A percentile compares a stretch with the other conserved stretches of the same genome.
Conservation (phyloP, 352 stramenopile species). For the Phytophthora uliginosa region DNA sequence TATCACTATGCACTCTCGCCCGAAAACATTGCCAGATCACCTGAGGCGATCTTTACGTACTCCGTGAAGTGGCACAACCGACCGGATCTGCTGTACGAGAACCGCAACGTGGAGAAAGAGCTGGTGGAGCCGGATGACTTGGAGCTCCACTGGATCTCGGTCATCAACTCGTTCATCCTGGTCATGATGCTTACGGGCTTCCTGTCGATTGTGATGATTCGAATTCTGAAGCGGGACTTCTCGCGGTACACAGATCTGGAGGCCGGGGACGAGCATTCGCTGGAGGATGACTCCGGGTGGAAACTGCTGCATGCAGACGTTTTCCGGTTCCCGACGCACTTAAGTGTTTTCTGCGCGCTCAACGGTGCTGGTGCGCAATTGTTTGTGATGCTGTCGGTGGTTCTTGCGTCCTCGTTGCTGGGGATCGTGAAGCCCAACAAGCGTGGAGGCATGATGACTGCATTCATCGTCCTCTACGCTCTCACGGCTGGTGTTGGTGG, state of each 20-base stretch:
- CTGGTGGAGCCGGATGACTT: constrained; percentile 59
- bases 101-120: constrained; percentile 88
- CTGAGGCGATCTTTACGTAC: constrained; percentile 94
- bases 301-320: constrained; percentile 98
- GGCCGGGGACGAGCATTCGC: constrained; percentile 77
- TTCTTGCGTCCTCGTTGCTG: constrained; percentile 94
- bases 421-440: constrained; percentile 95
- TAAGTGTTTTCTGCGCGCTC: constrained; percentile 94
- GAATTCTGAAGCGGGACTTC: constrained; percentile 99
- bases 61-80: constrained; percentile 96
- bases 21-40: constrained; percentile 47
- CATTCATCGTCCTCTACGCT: constrained; percentile 96
- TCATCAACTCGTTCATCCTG: constrained; percentile 99
- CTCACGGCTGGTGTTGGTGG: constrained; percentile 95
- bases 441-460: constrained; percentile 93
- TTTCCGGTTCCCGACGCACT: constrained; percentile 94
- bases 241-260: constrained; percentile 97
- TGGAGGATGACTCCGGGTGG: constrained; percentile 98
- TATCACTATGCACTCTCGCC: constrained; percentile 68
- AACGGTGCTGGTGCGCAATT: constrained; percentile 96
- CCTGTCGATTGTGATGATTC: constrained; percentile 97
- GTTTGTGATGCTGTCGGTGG: constrained; percentile 92
- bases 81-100: constrained; percentile 87
- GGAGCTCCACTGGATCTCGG: constrained; percentile 98
- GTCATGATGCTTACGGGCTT: constrained; percentile 98